phyloP scores from a whole-genome alignment of 148 eudicot species.

The Hydrangea macrophylla region DNA sequence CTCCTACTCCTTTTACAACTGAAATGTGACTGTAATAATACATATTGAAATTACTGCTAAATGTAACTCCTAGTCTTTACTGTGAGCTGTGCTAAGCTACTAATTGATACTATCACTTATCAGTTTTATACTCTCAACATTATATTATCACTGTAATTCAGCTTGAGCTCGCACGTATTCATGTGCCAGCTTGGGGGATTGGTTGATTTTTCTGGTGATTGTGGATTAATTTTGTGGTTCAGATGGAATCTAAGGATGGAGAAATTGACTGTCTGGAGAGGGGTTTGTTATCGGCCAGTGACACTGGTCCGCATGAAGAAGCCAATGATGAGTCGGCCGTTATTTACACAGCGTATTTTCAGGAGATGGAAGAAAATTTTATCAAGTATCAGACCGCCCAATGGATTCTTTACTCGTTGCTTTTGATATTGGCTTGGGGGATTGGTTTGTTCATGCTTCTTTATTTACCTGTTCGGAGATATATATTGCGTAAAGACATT shows the following conservation, averaged over 20 bases:
- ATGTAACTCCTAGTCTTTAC: too few species aligned
- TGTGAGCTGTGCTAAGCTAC: too few species aligned
- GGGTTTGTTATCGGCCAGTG: conserved; percentile 20
- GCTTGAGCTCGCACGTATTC: too few species aligned
- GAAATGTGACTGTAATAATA: too few species aligned
- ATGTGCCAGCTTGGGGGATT: too few species aligned
- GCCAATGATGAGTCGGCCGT: conserved; percentile 40
- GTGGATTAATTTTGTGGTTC: neutral
- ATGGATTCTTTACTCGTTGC: conserved; percentile 68
- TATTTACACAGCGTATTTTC: conserved; percentile 61
- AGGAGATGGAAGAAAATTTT: conserved; percentile 64
- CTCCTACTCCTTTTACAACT: too few species aligned
- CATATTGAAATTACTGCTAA: too few species aligned
- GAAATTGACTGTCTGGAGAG: conserved; percentile 49
- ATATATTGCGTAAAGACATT: conserved; percentile 55
- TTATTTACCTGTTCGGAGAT: conserved; percentile 70
- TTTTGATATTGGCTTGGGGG: conserved; percentile 84
- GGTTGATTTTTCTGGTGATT: neutral
- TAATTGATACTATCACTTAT: too few species aligned
- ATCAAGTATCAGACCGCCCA: conserved; percentile 56
- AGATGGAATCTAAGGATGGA: conserved; percentile 38
- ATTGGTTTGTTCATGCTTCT: conserved; percentile 73
- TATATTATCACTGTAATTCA: too few species aligned
- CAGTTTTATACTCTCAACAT: too few species aligned
- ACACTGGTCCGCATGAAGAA: conserved; percentile 7